Conservation (phyloP, 2,329 filamentous ascomycete genomes). For the Sporothrix variecibatus region DNA sequence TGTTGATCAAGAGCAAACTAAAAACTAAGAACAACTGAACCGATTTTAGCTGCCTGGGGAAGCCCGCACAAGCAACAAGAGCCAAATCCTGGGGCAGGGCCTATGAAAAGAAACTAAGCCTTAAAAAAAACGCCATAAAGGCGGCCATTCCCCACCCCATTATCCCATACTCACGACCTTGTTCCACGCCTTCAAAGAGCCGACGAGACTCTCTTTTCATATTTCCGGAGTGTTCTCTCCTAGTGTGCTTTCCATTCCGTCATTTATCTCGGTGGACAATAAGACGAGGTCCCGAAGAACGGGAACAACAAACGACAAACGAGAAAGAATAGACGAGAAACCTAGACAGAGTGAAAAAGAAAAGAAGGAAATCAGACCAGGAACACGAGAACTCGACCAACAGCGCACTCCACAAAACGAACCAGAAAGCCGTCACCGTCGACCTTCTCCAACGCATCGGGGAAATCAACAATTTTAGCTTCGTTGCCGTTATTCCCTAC, state of each 20-base stretch:
- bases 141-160: not conserved
- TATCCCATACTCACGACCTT: not conserved
- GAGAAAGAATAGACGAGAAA: not conserved
- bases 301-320: not conserved
- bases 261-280: not conserved
- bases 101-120: not conserved
- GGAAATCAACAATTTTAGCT: not conserved
- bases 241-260: not conserved
- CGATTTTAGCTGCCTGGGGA: slow-evolving; percentile 2
- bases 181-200: not conserved
- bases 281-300: not conserved
- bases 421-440: not conserved
- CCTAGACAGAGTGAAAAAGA: not conserved
- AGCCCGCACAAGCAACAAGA: not conserved
- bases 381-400: not conserved
- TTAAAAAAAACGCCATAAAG: not conserved
- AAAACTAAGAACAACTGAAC: not conserved
- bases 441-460: not conserved
- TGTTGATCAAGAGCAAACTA: not conserved
- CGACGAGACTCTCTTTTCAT: not conserved
- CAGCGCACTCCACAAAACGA: not conserved
- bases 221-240: not conserved
- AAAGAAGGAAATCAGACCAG: not conserved
- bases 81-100: not conserved
- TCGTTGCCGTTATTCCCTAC: not conserved